phyloP scores from a whole-genome alignment of 2,329 filamentous ascomycete species.

The Byssochlamys sp. region DNA sequence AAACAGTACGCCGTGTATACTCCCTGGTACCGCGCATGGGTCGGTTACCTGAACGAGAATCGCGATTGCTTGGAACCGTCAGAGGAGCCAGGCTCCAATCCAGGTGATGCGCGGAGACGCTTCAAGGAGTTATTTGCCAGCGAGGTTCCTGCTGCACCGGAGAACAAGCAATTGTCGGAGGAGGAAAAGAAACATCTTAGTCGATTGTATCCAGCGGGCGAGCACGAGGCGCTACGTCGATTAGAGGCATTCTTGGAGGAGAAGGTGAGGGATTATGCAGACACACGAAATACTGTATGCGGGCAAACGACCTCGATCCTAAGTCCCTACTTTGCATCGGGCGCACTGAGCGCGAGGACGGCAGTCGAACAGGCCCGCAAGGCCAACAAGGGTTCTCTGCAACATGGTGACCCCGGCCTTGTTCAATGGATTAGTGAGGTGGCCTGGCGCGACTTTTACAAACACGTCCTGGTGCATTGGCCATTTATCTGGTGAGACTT shows the following conservation, averaged over 20 bases:
- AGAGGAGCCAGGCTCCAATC: slow-evolving; percentile 50
- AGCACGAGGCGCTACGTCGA: slow-evolving; percentile 58
- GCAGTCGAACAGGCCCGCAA: slow-evolving; percentile 55
- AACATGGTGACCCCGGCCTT: slow-evolving; percentile 57
- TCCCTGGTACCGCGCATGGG: slow-evolving; percentile 73
- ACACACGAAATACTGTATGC: slow-evolving; percentile 57
- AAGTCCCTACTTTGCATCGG: slow-evolving; percentile 61
- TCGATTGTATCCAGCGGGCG: slow-evolving; percentile 63
- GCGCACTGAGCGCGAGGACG: slow-evolving; percentile 59
- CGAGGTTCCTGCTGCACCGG: slow-evolving; percentile 52
- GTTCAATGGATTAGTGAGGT: slow-evolving; percentile 70
- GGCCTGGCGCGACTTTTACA: slow-evolving; percentile 82
- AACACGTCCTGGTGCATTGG: slow-evolving; percentile 74
- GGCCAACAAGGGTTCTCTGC: slow-evolving; percentile 53
- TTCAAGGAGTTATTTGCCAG: slow-evolving; percentile 52
- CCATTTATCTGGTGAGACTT: slow-evolving; percentile 50
- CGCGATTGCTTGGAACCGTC: slow-evolving; percentile 56
- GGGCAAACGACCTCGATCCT: slow-evolving; percentile 56
- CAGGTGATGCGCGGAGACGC: slow-evolving; percentile 35
- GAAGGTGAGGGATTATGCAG: slow-evolving; percentile 52
- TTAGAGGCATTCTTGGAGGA: slow-evolving; percentile 59
- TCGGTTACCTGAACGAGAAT: slow-evolving; percentile 61
- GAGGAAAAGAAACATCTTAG: slow-evolving; percentile 52
- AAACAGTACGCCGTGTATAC: slow-evolving; percentile 76
- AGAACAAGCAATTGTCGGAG: slow-evolving; percentile 50